phyloP scores from a whole-genome alignment of 352 stramenopile genomes.

The Phytopythium ostracodes region DNA sequence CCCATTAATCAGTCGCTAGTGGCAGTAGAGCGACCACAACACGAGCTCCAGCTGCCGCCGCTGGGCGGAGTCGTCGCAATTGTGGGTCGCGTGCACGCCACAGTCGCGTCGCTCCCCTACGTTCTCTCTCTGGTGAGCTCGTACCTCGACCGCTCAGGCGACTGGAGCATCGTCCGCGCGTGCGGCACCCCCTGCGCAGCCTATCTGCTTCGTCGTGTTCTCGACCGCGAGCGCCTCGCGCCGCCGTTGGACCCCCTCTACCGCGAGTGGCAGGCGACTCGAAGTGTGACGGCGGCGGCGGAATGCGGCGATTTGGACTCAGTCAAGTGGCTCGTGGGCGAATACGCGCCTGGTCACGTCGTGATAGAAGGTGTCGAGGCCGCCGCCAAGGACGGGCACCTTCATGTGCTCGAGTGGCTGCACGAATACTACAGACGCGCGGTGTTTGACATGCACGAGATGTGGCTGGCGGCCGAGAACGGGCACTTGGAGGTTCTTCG shows the following conservation, averaged over 20 bases:
- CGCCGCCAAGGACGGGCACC: constrained; percentile 10
- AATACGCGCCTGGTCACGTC: neutral
- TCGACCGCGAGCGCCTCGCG: neutral
- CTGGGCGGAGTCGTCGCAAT: neutral
- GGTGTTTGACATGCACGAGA: constrained; percentile 20
- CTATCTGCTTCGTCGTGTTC: neutral
- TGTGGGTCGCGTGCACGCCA: neutral
- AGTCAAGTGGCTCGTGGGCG: neutral
- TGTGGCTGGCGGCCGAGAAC: constrained; percentile 16
- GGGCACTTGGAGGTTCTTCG: constrained; percentile 7
- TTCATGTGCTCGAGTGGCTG: constrained; percentile 15
- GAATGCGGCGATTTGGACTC: neutral
- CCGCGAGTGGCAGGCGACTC: constrained; percentile 1
- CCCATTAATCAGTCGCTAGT: neutral
- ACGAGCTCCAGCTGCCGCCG: neutral
- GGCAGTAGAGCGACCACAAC: neutral
- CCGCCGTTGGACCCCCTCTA: constrained; percentile 1
- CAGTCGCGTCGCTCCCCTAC: neutral
- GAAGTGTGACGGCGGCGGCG: neutral
- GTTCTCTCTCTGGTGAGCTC: neutral
- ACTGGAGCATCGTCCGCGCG: neutral
- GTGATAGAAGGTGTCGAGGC: neutral
- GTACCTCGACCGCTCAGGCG: neutral
- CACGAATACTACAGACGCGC: constrained; percentile 11
- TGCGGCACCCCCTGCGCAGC: neutral